phyloP scores from a whole-genome alignment of 768 basidiomycete species.

The Kwoniella shandongensis region DNA sequence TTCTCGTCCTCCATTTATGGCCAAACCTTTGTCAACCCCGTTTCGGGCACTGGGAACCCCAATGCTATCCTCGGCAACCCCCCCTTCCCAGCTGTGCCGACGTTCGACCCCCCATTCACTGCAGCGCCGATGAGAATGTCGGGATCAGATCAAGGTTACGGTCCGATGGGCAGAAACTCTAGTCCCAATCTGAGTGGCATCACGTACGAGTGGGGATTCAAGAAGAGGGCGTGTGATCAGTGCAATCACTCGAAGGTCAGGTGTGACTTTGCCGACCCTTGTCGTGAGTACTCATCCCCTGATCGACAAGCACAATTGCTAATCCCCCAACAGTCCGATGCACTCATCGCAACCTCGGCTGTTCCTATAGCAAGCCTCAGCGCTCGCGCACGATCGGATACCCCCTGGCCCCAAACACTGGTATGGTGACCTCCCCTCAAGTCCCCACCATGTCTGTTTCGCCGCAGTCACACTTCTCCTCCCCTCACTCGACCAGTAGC shows the following conservation, averaged over 20 bases:
- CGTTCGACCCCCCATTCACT: constrained; percentile 18
- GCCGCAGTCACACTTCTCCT: constrained; percentile 37
- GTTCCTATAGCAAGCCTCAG: constrained; percentile 40
- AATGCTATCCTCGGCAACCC: constrained; percentile 16
- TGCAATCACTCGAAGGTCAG: constrained; percentile 52
- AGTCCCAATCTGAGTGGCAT: constrained; percentile 4
- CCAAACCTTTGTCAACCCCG: constrained; percentile 18
- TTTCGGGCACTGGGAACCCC: constrained; percentile 13
- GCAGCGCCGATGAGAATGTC: constrained; percentile 26
- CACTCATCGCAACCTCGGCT: constrained; percentile 32
- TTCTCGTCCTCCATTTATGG: constrained; percentile 8
- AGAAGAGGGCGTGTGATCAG: constrained; percentile 52
- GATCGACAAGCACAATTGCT: neutral
- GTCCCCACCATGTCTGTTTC: constrained; percentile 14
- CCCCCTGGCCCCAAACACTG: constrained; percentile 4
- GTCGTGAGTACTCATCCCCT: constrained; percentile 32
- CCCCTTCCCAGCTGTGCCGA: neutral
- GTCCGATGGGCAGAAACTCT: neutral
- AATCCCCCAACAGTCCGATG: constrained; percentile 31
- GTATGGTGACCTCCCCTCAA: neutral
- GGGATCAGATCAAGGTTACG: constrained; percentile 30
- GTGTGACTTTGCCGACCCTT: constrained; percentile 50
- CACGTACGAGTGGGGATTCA: constrained; percentile 36
- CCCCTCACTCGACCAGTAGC: constrained; percentile 27
- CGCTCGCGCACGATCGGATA: constrained; percentile 24